Base-by-base conservation (phyloP, 2,329 filamentous ascomycete genomes). In the Diaporthe destruens region DNA sequence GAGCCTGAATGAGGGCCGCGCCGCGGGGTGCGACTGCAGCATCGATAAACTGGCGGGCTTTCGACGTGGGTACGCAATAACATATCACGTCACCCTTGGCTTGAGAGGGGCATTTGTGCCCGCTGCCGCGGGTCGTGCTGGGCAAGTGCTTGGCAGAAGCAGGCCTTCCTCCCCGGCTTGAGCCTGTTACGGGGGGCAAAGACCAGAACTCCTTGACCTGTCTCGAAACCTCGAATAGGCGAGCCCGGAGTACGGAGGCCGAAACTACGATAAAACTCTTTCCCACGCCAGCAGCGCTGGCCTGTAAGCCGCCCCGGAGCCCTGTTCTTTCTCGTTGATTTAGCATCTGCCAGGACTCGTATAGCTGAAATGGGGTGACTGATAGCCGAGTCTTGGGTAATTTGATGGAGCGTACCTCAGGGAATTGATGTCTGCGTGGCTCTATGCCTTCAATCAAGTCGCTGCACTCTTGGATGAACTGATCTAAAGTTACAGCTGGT, bases 191-290 rank as follows among this genome's bases (percentile, higher is more conserved):
- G 47, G 9, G n/a, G 2, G 47, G 3, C 9, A 6, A 0, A 1
- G 9, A 11, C 61, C 61, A 65, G 5, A 36, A 51, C 3, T 14
- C 0, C 5, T 66, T 53, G 0, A 53, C 47, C 0, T 23, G 11
- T 0, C 29, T 4, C 6, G 0, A 18, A 18, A 6, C 2, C 2
- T 49, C 29, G 16, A 36, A 65, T 5, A 49, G 14, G 0, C 1
- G 0, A 0, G 32, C 14, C 2, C 61, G n/a, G 1, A 65, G 29
- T 0, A 51, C 1, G 0, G 2, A 1, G 0, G 7, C 20, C 0
- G 6, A 0, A 1, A 66, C 0, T 0, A 39, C 4, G 1, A 53
- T 36, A 6, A 11, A 29, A 0, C 0, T 39, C 3, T 66, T 66
- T 0, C 61, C 61, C 0, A 2, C 0, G 0, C 61, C 61, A 0